Conservation (phyloP, 441 rosid species). For the Euphorbia celastroides region DNA sequence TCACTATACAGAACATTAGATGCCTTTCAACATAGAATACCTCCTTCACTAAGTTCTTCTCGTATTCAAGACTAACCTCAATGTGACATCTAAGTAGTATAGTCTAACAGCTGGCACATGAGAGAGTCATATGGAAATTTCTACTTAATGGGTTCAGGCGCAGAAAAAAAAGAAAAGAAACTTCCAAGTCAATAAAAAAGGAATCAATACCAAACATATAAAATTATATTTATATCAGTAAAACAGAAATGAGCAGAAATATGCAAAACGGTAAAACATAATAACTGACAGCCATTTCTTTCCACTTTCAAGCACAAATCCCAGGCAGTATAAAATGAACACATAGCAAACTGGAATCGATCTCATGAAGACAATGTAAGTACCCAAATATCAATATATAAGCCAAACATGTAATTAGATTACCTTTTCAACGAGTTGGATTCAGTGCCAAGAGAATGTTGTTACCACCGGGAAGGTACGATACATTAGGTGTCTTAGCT, state of each 20-base stretch:
- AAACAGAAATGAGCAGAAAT: not conserved
- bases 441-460: conserved; percentile 71
- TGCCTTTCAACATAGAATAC: not conserved
- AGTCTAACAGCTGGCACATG: not conserved
- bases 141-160: not conserved
- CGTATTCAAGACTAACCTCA: not conserved
- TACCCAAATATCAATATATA: not conserved
- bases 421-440: conserved; percentile 59
- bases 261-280: not conserved
- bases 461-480: conserved; percentile 83
- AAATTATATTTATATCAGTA: not conserved
- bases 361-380: conserved; percentile 11
- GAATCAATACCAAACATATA: not conserved
- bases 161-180: not conserved
- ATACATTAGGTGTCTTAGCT: conserved; percentile 78
- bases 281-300: not conserved
- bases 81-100: not conserved
- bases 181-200: not conserved
- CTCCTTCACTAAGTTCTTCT: not conserved
- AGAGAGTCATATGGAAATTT: not conserved
- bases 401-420: not conserved
- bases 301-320: not conserved
- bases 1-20: not conserved
- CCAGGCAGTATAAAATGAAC: not conserved
- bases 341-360: not conserved